A percentile compares a stretch with the other conserved stretches of the same genome.
phyloP scores from a whole-genome alignment of 805 yeast genomes.

The Cyberlindnera amylophila region DNA sequence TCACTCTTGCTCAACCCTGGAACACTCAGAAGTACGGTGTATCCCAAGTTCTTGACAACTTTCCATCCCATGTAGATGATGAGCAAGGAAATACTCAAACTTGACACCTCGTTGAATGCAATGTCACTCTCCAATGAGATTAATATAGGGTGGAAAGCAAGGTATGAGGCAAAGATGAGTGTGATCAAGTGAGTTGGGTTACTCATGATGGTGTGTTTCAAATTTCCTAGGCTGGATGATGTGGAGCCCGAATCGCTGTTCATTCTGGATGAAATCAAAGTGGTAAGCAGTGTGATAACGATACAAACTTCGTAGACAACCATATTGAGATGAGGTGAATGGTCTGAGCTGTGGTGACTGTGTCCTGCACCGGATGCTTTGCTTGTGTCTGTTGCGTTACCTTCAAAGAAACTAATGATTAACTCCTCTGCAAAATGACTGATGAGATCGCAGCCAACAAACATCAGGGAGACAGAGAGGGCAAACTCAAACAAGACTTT shows the following conservation, averaged over 20 bases:
- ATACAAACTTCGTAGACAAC: slow-evolving; percentile 30
- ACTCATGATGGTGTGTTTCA: slow-evolving; percentile 21
- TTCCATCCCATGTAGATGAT: slow-evolving; percentile 49
- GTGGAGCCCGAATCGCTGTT: not conserved
- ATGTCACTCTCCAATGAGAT: slow-evolving; percentile 25
- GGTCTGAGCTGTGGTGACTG: slow-evolving; percentile 26
- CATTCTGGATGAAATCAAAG: slow-evolving; percentile 33
- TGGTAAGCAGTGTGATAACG: slow-evolving; percentile 24
- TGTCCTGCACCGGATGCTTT: slow-evolving; percentile 20
- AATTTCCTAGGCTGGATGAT: not conserved
- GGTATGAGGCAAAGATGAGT: slow-evolving; percentile 37
- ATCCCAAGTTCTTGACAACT: slow-evolving; percentile 48
- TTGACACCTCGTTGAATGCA: slow-evolving; percentile 40
- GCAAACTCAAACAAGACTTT: slow-evolving; percentile 90
- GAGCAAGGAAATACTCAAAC: slow-evolving; percentile 41
- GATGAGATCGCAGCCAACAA: slow-evolving; percentile 85
- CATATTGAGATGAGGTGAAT: slow-evolving; percentile 19
- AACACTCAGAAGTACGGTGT: slow-evolving; percentile 48
- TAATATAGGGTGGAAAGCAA: slow-evolving; percentile 36
- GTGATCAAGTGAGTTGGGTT: slow-evolving; percentile 40
- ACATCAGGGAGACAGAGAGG: slow-evolving; percentile 73
- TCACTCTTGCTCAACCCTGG: slow-evolving; percentile 42
- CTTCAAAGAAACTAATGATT: slow-evolving; percentile 27
- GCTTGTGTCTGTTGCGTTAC: slow-evolving; percentile 7
- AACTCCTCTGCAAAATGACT: slow-evolving; percentile 85